phyloP scores from a whole-genome alignment of 805 yeast genomes.

The Candida vaughaniae region DNA sequence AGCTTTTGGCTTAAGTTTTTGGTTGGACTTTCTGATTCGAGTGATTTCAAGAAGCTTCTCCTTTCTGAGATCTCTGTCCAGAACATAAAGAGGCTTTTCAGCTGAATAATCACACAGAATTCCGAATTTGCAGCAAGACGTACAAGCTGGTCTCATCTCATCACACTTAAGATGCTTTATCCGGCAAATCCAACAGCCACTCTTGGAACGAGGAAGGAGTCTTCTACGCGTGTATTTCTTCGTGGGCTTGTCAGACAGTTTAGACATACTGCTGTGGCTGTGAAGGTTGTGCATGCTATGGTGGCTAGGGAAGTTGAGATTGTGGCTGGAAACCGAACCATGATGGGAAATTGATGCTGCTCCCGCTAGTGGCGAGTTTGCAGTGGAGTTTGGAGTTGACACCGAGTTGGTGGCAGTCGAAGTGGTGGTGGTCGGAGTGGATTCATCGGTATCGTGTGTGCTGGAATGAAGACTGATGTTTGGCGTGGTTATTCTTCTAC shows the following conservation, averaged over 20 bases:
- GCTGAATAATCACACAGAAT: constrained; percentile 40
- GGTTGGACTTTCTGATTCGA: constrained; percentile 22
- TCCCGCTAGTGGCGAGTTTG: constrained; percentile 3
- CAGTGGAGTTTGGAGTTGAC: constrained; percentile 5
- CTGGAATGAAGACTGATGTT: not conserved
- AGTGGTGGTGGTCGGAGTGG: constrained; percentile 4
- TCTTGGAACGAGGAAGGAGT: constrained; percentile 39
- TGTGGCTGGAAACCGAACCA: too few species aligned
- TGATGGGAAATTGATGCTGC: not conserved
- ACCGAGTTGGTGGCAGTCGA: constrained; percentile 3
- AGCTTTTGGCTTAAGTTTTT: constrained; percentile 7
- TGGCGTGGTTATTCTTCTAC: not conserved
- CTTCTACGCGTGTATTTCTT: constrained; percentile 41
- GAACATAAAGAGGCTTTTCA: constrained; percentile 39
- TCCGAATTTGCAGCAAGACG: constrained; percentile 39
- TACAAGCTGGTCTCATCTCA: constrained; percentile 37
- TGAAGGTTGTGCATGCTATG: not conserved
- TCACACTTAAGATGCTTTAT: constrained; percentile 47
- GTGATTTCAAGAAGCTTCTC: constrained; percentile 35
- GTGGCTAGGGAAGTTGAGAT: not conserved
- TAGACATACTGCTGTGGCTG: not conserved
- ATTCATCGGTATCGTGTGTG: not conserved
- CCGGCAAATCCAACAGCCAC: constrained; percentile 48
- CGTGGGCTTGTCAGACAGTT: not conserved
- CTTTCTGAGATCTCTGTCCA: constrained; percentile 30